phyloP scores from a whole-genome alignment of 1,139 yeast species.

The Diutina ranongensis region DNA sequence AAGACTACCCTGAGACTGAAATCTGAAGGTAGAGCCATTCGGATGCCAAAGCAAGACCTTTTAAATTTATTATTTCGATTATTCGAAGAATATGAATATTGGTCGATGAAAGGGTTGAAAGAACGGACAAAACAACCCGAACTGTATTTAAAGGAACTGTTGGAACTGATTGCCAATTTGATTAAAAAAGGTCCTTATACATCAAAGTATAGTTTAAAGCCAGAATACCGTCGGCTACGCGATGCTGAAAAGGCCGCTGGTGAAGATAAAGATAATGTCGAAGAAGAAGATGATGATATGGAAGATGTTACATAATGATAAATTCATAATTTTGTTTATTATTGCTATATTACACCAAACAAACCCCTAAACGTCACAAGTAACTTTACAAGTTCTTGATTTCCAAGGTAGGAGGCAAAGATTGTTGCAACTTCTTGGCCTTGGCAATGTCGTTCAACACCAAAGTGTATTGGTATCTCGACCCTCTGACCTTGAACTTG shows the following conservation, averaged over 20 bases:
- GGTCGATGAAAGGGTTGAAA: conserved; percentile 90
- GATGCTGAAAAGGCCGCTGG: conserved; percentile 64
- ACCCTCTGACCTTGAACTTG: conserved; percentile 98
- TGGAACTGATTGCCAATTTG: conserved; percentile 80
- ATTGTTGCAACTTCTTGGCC: conserved; percentile 97
- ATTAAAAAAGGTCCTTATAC: conserved; percentile 96
- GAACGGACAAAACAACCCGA: conserved; percentile 97
- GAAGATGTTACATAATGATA: conserved; percentile 27
- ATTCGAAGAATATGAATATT: conserved; percentile 91
- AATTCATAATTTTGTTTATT: neutral
- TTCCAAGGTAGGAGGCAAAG: conserved; percentile 91
- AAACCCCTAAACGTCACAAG: no score
- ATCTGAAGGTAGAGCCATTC: conserved; percentile 77
- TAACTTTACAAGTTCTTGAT: conserved; percentile 59
- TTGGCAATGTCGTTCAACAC: conserved; percentile 92
- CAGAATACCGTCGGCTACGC: conserved; percentile 75
- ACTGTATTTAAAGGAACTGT: conserved; percentile 77
- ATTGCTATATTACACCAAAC: conserved; percentile 4
- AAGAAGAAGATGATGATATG: conserved; percentile 29
- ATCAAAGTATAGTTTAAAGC: conserved; percentile 77
- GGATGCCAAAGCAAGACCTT: conserved; percentile 89
- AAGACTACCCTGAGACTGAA: conserved; percentile 31
- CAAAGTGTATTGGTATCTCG: conserved; percentile 90
- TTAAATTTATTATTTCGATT: conserved; percentile 79
- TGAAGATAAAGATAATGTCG: conserved; percentile 23